Conservation (phyloP, 495 filamentous ascomycete species). For the Filosporella fistucella region DNA sequence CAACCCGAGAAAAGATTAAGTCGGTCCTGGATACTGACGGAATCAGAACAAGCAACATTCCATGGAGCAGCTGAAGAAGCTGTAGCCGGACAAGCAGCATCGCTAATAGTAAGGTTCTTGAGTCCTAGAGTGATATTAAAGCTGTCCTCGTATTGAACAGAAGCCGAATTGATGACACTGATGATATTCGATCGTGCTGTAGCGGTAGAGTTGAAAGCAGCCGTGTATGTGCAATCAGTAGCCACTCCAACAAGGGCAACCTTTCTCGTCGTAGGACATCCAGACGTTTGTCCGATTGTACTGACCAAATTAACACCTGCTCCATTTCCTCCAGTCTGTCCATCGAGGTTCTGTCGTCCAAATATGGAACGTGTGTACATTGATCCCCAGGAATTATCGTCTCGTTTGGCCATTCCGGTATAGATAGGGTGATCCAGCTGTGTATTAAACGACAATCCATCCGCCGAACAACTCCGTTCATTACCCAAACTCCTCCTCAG, state of each 20-base stretch:
- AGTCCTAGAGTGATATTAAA: conserved; percentile 95
- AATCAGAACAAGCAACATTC: conserved; percentile 68
- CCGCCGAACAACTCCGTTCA: conserved; percentile 17
- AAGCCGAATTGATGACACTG: conserved; percentile 79
- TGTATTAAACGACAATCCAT: conserved; percentile 29
- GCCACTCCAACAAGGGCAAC: conserved; percentile 91
- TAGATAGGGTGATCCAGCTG: conserved; percentile 30
- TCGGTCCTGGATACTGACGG: conserved; percentile 67
- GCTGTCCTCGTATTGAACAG: conserved; percentile 76
- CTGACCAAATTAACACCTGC: conserved; percentile 76
- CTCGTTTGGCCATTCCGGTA: conserved; percentile 28
- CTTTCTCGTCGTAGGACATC: conserved; percentile 83
- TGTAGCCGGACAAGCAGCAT: conserved; percentile 61
- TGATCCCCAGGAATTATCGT: conserved; percentile 43
- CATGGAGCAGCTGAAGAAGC: conserved; percentile 63
- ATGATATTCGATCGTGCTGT: conserved; percentile 69
- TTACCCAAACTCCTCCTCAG: conserved; percentile 12
- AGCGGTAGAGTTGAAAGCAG: conserved; percentile 57
- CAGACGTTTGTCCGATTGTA: conserved; percentile 75
- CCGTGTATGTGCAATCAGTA: conserved; percentile 85
- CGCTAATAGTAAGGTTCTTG: conserved; percentile 74
- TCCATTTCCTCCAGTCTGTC: conserved; percentile 53
- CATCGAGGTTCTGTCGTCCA: conserved; percentile 50
- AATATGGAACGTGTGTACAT: conserved; percentile 54
- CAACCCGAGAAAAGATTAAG: conserved; percentile 86